Conservation (phyloP, 140 eudicot species). For the Bidens hawaiensis region DNA sequence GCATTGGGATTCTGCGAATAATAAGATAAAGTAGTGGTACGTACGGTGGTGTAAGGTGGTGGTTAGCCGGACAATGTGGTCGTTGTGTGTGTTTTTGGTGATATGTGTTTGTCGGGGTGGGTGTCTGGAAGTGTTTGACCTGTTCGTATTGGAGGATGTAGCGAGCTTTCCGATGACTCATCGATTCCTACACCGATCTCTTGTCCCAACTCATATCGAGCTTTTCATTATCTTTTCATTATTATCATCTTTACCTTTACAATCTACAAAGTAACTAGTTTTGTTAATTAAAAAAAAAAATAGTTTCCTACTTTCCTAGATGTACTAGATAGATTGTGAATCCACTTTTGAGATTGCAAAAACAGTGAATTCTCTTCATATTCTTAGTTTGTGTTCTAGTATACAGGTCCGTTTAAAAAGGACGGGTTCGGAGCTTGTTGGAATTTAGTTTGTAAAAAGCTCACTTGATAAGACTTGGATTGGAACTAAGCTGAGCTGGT, state of each 20-base stretch:
- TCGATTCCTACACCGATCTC: constrained; percentile 28
- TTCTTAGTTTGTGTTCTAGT: no score
- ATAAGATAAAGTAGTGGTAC: neutral
- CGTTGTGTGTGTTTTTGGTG: constrained; percentile 24
- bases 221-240: constrained; percentile 11
- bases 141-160: constrained; percentile 20
- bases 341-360: no score
- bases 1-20: constrained; percentile 29
- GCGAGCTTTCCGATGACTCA: constrained; percentile 27
- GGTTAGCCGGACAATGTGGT: constrained; percentile 4
- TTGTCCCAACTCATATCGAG: constrained; percentile 19
- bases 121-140: constrained; percentile 37
- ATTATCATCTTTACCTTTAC: neutral
- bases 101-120: constrained; percentile 18
- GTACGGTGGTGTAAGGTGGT: neutral
- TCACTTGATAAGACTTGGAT: no score
- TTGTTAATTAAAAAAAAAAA: neutral
- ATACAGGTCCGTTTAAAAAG: no score
- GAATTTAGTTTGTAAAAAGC: no score
- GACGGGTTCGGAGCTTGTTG: no score
- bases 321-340: no score
- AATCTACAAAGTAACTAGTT: neutral
- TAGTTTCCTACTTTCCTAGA: no score
- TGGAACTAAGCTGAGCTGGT: no score
- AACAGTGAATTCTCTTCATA: no score